These are phyloP conservation scores for Globisporangium paroecandrum DNA, from an alignment of 352 stramenopile genomes.

Conservation along the genomic window DNA sequence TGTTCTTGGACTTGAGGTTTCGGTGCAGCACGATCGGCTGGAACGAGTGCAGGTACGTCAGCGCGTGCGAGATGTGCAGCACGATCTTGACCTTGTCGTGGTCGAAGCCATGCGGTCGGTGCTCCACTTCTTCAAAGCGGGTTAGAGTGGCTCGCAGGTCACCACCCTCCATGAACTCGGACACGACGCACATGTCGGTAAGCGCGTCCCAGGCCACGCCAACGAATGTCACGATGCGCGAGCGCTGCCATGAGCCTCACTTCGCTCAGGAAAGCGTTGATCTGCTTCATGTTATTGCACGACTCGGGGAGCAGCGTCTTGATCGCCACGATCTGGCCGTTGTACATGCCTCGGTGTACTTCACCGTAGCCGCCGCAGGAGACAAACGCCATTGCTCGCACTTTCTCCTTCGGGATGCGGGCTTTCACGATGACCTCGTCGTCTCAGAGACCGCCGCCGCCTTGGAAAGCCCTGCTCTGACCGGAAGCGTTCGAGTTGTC, in stretches of 20 bases:
- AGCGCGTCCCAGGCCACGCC: constrained; percentile 47
- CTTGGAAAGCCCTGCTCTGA: too few species aligned
- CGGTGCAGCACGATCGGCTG: too few species aligned
- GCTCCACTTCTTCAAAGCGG: constrained; percentile 24
- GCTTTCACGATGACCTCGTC: too few species aligned
- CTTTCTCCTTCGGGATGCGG: too few species aligned
- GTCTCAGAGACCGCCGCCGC: too few species aligned
- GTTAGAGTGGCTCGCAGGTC: constrained; percentile 39
- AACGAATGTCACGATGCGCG: constrained; percentile 35
- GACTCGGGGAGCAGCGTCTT: constrained; percentile 35
- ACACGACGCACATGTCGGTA: constrained; percentile 30
- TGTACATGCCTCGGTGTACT: constrained; percentile 36
- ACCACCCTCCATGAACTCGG: constrained; percentile 41
- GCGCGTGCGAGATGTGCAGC: too few species aligned
- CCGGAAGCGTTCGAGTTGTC: too few species aligned
- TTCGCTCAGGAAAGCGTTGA: constrained; percentile 37
- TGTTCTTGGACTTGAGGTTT: too few species aligned
- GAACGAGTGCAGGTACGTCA: too few species aligned
- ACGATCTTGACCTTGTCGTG: too few species aligned
- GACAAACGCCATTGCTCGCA: not conserved
- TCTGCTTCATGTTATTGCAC: constrained; percentile 24
- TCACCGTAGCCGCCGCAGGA: constrained; percentile 38
- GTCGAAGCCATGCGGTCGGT: constrained; percentile 26
- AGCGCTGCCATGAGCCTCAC: constrained; percentile 20
- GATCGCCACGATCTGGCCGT: constrained; percentile 32